Evolutionary conservation across 2,329 filamentous ascomycete species (phyloP).

Genomic region (Paecilomyces variotii): DNA sequence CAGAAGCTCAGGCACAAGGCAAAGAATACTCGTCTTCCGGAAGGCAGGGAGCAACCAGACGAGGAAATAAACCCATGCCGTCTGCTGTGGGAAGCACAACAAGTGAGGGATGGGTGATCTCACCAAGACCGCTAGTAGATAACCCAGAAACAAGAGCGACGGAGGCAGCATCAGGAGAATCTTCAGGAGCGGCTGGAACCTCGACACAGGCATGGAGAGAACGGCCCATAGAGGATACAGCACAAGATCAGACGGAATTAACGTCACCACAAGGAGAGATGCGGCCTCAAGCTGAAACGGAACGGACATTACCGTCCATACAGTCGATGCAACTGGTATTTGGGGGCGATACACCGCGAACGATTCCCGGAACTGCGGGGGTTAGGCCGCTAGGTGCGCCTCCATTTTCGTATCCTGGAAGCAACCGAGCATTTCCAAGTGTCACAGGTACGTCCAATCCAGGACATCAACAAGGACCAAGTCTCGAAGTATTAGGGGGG

Average conservation of each 20-base stretch:
- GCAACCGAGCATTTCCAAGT: neutral
- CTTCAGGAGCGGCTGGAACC: neutral
- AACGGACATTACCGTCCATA: neutral
- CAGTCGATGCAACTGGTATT: neutral
- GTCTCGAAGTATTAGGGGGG: neutral
- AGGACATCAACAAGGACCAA: neutral
- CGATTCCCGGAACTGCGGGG: neutral
- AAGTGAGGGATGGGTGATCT: conserved; percentile 12
- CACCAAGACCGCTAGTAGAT: conserved; percentile 10
- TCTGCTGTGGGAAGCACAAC: conserved; percentile 22
- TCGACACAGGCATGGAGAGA: neutral
- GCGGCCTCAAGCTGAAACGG: neutral
- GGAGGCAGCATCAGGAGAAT: conserved; percentile 7
- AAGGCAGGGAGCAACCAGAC: conserved; percentile 16
- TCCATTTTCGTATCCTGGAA: neutral
- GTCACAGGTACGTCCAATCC: neutral
- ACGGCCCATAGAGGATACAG: neutral
- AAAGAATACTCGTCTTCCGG: conserved; percentile 31
- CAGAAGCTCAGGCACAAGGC: conserved; percentile 29
- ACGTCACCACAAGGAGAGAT: neutral
- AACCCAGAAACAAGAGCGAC: conserved; percentile 9
- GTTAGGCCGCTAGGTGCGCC: neutral
- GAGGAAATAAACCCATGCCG: conserved; percentile 21
- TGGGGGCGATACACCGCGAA: neutral
- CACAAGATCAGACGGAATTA: neutral